Evolutionary conservation across 2,329 filamentous ascomycete species (phyloP), one percentile per base, ranked within the genome.

Genomic region (Hypoxylon rubiginosum): DNA sequence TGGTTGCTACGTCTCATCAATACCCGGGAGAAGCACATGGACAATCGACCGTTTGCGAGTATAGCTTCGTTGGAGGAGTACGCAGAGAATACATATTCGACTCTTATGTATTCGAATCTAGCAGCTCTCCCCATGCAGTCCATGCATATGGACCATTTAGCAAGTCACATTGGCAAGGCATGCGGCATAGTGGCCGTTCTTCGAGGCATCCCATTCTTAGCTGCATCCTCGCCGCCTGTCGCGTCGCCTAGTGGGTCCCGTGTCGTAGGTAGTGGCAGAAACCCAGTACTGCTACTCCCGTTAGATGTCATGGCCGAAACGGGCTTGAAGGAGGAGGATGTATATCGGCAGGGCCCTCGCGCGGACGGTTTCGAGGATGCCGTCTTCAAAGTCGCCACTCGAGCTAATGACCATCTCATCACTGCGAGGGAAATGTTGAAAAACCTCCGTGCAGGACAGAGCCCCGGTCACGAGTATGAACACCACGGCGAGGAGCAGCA

Each of bases 401-500:
- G 95, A 39, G 96, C 96, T 6, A 97, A 97, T 75, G 96, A 99
- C 77, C 96, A 99, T 79, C 83, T 99, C 34, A 97, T 97, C 71
- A 98, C 95, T 0, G 95, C 92, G 1, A 85, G 94, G 64, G 93
- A 97, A 77, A 97, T 99, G 94, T 79, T 98, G 65, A 90, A 89
- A 74, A 93, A 92, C 73, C 81, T 97, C 19, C 88, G 88, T 58
- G 89, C 88, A 3, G 93, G 94, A 1, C 81, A 91, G 71, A 90
- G 89, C 52, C 88, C 92, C 0, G 93, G 91, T 0, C 95, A 97
- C 77, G 93, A 92, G 4, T 97, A 95, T 77, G 95, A 98, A 80
- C 92, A 97, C 75, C 86, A 91, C 66, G 88, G 89, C 30, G 93
- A 97, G 75, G 89, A 89, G 54, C 92, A 91, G 39, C 86, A 89